These are phyloP conservation scores for Climacium dendroides DNA, from an alignment of 225 moss, liverwort and hornwort genomes.

Conservation along the genomic window DNA sequence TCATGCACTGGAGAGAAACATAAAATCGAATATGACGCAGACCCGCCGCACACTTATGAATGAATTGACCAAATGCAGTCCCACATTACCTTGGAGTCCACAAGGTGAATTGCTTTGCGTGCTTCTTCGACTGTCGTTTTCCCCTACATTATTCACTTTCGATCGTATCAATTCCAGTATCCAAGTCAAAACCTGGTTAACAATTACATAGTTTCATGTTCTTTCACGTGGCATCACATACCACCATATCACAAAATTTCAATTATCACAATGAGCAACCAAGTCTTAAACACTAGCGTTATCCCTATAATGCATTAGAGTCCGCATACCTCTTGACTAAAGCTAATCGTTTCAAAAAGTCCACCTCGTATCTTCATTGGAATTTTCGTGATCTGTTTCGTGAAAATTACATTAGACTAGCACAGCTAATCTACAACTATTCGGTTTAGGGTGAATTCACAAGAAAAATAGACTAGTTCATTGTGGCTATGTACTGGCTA, in stretches of 20 bases:
- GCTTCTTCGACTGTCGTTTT: conserved; percentile 54
- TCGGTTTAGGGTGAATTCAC: not conserved
- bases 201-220: not conserved
- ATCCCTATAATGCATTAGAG: not conserved
- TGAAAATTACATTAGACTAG: not conserved
- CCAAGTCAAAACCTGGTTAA: not conserved
- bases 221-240: not conserved
- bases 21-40: not conserved
- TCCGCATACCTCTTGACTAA: conserved; percentile 13
- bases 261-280: not conserved
- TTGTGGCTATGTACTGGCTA: not conserved
- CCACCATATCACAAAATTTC: not conserved
- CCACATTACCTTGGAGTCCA: conserved; percentile 65
- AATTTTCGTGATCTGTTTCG: conserved; percentile 17
- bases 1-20: not conserved
- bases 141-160: conserved; percentile 27
- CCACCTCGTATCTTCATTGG: conserved; percentile 16
- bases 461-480: not conserved
- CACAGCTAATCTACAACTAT: not conserved
- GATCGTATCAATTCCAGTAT: not conserved
- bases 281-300: not conserved
- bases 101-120: conserved; percentile 59
- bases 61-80: not conserved
- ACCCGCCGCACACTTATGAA: not conserved
- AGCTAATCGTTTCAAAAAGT: conserved; percentile 3